These are phyloP conservation scores for Phytophthora sansomeana DNA, from an alignment of 352 stramenopile genomes.

Conservation along the genomic window DNA sequence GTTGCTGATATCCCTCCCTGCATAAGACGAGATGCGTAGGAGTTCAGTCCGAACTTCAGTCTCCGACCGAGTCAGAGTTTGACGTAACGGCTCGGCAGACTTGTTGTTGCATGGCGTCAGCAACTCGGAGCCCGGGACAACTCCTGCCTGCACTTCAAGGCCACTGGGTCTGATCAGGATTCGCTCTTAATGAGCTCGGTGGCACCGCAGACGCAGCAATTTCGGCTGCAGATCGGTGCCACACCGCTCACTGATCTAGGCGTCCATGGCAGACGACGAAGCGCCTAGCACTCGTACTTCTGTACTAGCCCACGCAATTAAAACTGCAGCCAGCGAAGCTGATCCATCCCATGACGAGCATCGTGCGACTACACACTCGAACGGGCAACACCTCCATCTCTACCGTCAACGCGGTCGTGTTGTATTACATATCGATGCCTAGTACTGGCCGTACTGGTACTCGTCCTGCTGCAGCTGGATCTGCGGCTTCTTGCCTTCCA, in stretches of 20 bases:
- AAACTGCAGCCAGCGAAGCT: background rate
- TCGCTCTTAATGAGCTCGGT: background rate
- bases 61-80: background rate
- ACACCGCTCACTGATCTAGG: background rate
- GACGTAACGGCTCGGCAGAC: constrained; percentile 1
- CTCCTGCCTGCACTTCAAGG: constrained; percentile 22
- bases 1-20: too few relatives aligned
- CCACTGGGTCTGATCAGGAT: constrained; percentile 10
- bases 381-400: background rate
- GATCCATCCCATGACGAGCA: background rate
- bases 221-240: constrained; percentile 16
- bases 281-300: too few relatives aligned
- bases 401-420: constrained; percentile 22
- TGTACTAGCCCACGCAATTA: too few relatives aligned
- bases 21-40: background rate
- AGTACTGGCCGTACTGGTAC: constrained; percentile 34
- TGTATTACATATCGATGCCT: constrained; percentile 43
- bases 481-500: constrained; percentile 57
- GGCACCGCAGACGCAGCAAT: background rate
- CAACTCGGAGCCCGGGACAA: constrained; percentile 4
- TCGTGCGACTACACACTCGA: background rate
- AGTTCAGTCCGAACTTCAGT: constrained; percentile 6
- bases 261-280: background rate
- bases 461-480: constrained; percentile 39
- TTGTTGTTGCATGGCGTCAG: constrained; percentile 9